Conservation (phyloP, 495 filamentous ascomycete species). For the Trichocladium uniseriatum region DNA sequence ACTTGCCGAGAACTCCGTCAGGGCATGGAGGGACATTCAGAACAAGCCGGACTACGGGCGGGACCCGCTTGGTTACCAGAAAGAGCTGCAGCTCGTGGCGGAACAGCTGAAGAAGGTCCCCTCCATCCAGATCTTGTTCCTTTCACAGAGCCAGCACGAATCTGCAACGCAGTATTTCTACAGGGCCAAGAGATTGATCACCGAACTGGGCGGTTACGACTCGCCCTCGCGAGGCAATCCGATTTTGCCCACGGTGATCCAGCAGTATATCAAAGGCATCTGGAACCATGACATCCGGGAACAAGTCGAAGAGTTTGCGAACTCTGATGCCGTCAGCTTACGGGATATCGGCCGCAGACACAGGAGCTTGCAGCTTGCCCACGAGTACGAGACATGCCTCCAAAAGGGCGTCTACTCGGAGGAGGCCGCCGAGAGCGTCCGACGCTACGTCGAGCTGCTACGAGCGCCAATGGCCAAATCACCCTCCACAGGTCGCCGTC, state of each 20-base stretch:
- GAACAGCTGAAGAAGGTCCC: conserved; percentile 39
- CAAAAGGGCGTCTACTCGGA: conserved; percentile 31
- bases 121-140: conserved; percentile 37
- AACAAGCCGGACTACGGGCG: conserved; percentile 22
- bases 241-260: conserved; percentile 16
- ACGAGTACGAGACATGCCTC: conserved; percentile 40
- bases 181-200: conserved; percentile 30
- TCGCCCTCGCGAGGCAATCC: conserved; percentile 11
- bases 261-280: conserved; percentile 41
- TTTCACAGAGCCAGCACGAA: conserved; percentile 40
- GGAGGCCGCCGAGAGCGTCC: conserved; percentile 22
- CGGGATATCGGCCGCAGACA: conserved; percentile 33
- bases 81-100: conserved; percentile 32
- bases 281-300: conserved; percentile 25
- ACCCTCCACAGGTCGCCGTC: not conserved
- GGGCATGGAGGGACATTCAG: conserved; percentile 35
- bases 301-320: conserved; percentile 28
- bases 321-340: conserved; percentile 12
- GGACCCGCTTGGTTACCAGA: conserved; percentile 38
- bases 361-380: conserved; percentile 38
- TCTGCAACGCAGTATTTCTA: conserved; percentile 33
- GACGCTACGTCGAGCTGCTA: conserved; percentile 32
- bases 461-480: conserved; percentile 10
- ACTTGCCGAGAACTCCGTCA: conserved; percentile 24
- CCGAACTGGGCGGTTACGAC: conserved; percentile 24